Evolutionary conservation across 768 basidiomycete species (phyloP), one percentile per base, ranked within the genome.

Genomic region (Pulveroboletus sp.): DNA sequence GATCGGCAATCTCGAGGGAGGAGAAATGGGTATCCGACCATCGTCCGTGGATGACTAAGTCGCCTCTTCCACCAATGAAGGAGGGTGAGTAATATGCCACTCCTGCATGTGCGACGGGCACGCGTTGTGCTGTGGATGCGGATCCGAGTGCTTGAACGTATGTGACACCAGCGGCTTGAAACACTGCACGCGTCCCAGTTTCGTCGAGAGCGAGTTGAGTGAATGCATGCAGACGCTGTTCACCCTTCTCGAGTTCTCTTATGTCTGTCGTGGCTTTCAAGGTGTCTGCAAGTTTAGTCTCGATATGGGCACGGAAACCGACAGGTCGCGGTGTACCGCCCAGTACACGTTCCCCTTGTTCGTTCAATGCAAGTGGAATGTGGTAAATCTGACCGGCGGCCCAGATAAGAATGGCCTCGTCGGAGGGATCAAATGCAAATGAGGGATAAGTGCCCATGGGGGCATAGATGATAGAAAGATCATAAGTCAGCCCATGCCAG

Each of bases 381-480:
- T 70, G 72, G 61, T 81, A 79, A 22, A 88, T 85, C 49, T 85
- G 78, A 3, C 86, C 86, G 2, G 82, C 78, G 5, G 86, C 83
- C 86, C 86, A 88, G 49, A 88, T 82, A 53, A 88, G 73, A 45
- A 88, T 68, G 20, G 61, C 63, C 19, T 57, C 54, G 20, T 63
- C 58, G 24, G 52, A 58, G 7, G 63, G 50, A 50, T 53, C 48
- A 60, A 88, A 88, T 9, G 85, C 75, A 59, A 85, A 89, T 1
- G 84, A 82, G 0, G 86, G 86, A 56, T 89, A 89, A 34, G 86
- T 89, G 11, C 85, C 84, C 84, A 87, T 87, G 0, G 86, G 86
- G 13, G 85, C 83, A 9, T 80, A 86, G 43, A 86, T 72, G 10
- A 64, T 62, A 19, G 73, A 73, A n/a, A 82, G 71, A 60, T 89